Conservation (phyloP, 2,329 filamentous ascomycete genomes). For the Pseudocercospora vitis region DNA sequence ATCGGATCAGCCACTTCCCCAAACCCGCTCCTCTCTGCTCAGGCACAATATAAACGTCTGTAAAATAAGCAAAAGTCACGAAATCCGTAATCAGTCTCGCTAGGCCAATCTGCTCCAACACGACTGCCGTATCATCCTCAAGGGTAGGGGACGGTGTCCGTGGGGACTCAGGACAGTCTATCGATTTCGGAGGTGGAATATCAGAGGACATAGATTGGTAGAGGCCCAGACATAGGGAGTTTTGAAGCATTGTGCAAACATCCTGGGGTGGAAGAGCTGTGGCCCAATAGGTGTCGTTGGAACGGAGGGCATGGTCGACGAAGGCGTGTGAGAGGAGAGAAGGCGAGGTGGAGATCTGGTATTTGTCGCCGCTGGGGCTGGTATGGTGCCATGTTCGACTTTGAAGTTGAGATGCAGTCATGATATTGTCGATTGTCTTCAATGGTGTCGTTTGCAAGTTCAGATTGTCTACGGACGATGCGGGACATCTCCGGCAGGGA, state of each 20-base stretch:
- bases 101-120: slow-evolving; percentile 31
- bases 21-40: slow-evolving; percentile 26
- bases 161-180: slow-evolving; percentile 27
- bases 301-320: slow-evolving; percentile 32
- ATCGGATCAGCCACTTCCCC: slow-evolving; percentile 30
- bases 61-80: slow-evolving; percentile 32
- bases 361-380: neutral
- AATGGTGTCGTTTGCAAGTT: too few species aligned
- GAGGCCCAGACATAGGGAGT: slow-evolving; percentile 34
- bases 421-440: neutral
- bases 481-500: too few species aligned
- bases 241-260: slow-evolving; percentile 26
- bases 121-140: slow-evolving; percentile 12
- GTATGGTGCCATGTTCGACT: neutral
- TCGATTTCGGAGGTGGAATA: slow-evolving; percentile 12
- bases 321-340: slow-evolving; percentile 27
- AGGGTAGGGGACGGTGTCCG: slow-evolving; percentile 29
- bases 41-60: slow-evolving; percentile 31
- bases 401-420: too few species aligned
- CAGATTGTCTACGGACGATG: too few species aligned
- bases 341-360: slow-evolving; percentile 23
- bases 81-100: slow-evolving; percentile 33
- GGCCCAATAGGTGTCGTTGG: slow-evolving; percentile 36
- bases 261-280: slow-evolving; percentile 23
- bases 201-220: slow-evolving; percentile 18